Percentiles rank a stretch among this genome's conserved stretches.
Evolutionary conservation across 352 stramenopile species (phyloP).

Genomic region (Phytophthora nicotianae): DNA sequence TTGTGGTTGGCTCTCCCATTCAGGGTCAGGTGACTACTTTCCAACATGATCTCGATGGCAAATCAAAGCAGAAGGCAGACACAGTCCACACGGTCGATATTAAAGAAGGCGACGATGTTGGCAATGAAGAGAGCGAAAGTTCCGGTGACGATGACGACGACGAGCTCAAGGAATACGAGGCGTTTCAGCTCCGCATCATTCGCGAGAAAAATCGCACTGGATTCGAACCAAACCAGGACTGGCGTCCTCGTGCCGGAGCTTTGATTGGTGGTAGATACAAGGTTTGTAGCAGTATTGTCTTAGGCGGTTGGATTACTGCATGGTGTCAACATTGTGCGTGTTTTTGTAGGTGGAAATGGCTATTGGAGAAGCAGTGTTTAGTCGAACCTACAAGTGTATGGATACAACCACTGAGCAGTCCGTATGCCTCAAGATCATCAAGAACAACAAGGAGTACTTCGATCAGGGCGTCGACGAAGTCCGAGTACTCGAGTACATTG

Average conservation of each 20-base stretch:
- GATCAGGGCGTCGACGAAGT: slow-evolving; percentile 94
- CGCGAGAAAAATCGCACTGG: slow-evolving; percentile 81
- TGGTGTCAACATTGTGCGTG: slow-evolving; percentile 8
- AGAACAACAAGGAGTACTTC: slow-evolving; percentile 99
- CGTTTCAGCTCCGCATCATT: slow-evolving; percentile 73
- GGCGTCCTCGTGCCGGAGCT: slow-evolving; percentile 57
- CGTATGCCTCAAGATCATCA: slow-evolving; percentile 99
- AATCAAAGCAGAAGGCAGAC: slow-evolving; percentile 28
- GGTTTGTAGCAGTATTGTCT: slow-evolving; percentile 26
- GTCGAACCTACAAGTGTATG: slow-evolving; percentile 79
- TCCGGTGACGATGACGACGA: slow-evolving; percentile 47
- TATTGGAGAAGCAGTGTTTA: slow-evolving; percentile 87
- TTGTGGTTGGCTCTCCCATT: slow-evolving; percentile 25
- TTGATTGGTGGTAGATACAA: slow-evolving; percentile 71
- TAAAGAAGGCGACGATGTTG: slow-evolving; percentile 28
- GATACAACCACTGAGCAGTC: slow-evolving; percentile 68
- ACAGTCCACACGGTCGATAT: slow-evolving; percentile 44
- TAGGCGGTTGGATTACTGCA: neutral
- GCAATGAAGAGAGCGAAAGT: slow-evolving; percentile 33
- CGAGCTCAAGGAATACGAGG: slow-evolving; percentile 66
- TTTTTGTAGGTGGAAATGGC: slow-evolving; percentile 58
- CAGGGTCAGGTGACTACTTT: slow-evolving; percentile 35
- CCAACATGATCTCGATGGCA: slow-evolving; percentile 35
- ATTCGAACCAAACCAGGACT: slow-evolving; percentile 83
- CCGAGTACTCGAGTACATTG: slow-evolving; percentile 74